A percentile compares a stretch with the other conserved stretches of the same genome.
Evolutionary conservation across 2,329 filamentous ascomycete genomes (phyloP).

Genomic region (Aspergillus sp.): DNA sequence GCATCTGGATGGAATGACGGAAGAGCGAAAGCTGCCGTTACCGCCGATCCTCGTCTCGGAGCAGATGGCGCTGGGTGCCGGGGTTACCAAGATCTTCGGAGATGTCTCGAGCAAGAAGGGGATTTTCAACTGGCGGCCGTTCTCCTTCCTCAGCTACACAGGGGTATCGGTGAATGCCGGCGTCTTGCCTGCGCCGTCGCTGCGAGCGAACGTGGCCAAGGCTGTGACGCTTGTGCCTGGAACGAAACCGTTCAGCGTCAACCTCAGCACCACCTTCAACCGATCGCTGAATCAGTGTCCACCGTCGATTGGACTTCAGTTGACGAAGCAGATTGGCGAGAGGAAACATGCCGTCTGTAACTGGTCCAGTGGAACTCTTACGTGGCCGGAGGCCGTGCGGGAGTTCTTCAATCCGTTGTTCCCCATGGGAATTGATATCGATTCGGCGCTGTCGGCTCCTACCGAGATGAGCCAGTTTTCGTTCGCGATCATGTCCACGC

Average conservation of each 20-base stretch:
- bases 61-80: conserved; percentile 33
- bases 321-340: conserved; percentile 30
- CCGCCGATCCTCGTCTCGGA: conserved; percentile 28
- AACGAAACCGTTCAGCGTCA: conserved; percentile 33
- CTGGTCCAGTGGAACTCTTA: conserved; percentile 38
- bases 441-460: conserved; percentile 16
- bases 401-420: conserved; percentile 23
- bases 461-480: conserved; percentile 31
- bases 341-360: conserved; percentile 31
- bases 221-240: conserved; percentile 30
- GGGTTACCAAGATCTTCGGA: conserved; percentile 28
- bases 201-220: conserved; percentile 31
- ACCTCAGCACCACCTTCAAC: conserved; percentile 27
- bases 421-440: conserved; percentile 22
- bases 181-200: conserved; percentile 30
- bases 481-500: conserved; percentile 31
- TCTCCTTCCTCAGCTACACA: conserved; percentile 34
- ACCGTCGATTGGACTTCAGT: conserved; percentile 32
- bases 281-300: conserved; percentile 25
- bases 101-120: conserved; percentile 26
- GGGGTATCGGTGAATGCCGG: conserved; percentile 25
- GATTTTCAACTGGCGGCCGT: conserved; percentile 25
- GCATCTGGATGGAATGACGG: conserved; percentile 25
- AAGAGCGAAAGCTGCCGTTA: conserved; percentile 29
- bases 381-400: conserved; percentile 31